Conservation (phyloP, 768 basidiomycete species). For the Lyophyllum semitale region DNA sequence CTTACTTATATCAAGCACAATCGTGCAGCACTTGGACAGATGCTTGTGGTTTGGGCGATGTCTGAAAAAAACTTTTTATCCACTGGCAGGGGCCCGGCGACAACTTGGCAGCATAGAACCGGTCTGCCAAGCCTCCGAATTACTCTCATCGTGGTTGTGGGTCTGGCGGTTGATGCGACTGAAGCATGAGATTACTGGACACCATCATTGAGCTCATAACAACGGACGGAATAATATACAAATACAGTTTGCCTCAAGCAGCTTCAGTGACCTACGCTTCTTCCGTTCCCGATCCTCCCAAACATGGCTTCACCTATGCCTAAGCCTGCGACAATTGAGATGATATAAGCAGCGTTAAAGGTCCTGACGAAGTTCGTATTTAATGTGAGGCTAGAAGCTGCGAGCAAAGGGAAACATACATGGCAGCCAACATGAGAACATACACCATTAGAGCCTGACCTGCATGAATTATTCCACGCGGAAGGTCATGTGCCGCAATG, state of each 20-base stretch:
- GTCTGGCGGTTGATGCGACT: background rate
- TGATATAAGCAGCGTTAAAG: constrained; percentile 77
- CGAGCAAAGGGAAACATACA: constrained; percentile 47
- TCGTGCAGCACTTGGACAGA: background rate
- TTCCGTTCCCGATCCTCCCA: constrained; percentile 48
- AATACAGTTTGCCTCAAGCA: background rate
- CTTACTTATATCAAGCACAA: background rate
- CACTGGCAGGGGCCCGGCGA: background rate
- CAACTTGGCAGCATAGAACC: background rate
- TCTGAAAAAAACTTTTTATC: constrained; percentile 2
- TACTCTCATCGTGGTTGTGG: no score
- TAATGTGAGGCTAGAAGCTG: background rate
- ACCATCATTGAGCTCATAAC: no score
- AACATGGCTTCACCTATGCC: constrained; percentile 77
- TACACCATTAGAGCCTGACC: constrained; percentile 67
- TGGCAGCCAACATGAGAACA: constrained; percentile 77
- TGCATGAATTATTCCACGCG: constrained; percentile 66
- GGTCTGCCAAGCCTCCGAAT: background rate
- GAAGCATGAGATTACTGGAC: background rate
- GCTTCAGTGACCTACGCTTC: constrained; percentile 8
- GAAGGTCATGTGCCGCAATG: constrained; percentile 63
- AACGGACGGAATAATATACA: background rate
- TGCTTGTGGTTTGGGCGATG: background rate
- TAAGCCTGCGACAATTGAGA: constrained; percentile 70
- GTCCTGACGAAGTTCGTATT: constrained; percentile 55